Base-by-base conservation (phyloP, 2,329 filamentous ascomycete species). In the Polychaeton citri region DNA sequence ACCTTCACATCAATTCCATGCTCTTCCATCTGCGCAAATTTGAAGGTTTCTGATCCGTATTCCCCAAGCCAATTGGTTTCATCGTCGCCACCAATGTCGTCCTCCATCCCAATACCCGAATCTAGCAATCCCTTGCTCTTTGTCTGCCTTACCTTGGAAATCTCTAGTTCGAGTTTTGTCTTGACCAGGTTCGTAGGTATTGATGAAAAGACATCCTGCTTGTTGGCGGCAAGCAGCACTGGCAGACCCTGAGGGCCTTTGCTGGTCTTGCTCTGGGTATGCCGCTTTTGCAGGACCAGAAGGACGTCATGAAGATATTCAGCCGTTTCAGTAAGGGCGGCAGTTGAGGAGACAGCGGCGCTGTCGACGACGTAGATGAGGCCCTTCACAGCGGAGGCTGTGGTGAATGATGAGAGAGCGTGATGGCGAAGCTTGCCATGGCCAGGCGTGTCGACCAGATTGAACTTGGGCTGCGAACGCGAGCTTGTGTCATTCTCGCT, bases 191-290 rank as follows among this genome's bases (percentile, higher is more conserved):
- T 70, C 0, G 82, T 74, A 0, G 90, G 90, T 35, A 95, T 64
- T 6, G 88, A 85, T 0, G 90, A 95, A 57, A 98, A 98, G 1
- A 98, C 69, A 57, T 98, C 90, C 54, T 86, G 72, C 69, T 98
- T 98, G 62, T 96, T 98, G 36, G 86, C 87, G 2, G 86, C 87
- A 21, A 98, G 66, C 21, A 98, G 69, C 6, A 98, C 70, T 0
- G 82, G 77, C 6, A 90, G 69, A 16, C 72, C 67, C 16, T 66
- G 61, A 0, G 73, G 69, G 1, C 65, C 66, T 48, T 75, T 78
- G 32, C 69, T 65, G 1, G 69, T 68, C 43, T 70, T 76, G 26
- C 62, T 58, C 41, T 61, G 60, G 19, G 73, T 71, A 33, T 76
- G 71, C 32, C 79, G 71, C 59, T 79, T 81, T 64, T 96, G 90